Base-by-base conservation (phyloP, 805 yeast species). In the Candida pini region DNA sequence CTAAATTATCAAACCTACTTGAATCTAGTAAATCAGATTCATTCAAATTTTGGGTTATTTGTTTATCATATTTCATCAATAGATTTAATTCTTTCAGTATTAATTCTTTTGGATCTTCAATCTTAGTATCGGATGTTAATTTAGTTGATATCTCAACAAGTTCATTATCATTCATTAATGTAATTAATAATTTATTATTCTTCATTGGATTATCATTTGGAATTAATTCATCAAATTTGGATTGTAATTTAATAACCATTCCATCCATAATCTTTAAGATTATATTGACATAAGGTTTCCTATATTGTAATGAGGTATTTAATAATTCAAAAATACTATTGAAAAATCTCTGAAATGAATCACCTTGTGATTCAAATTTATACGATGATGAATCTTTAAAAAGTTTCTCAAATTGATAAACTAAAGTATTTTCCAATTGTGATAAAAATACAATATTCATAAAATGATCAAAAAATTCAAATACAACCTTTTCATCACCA, bases 391-490 rank as follows among this genome's bases (percentile, higher is more conserved):
- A 44, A 16, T 57, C 60, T 34, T 64, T 61, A 47, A 71, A 60
- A 18, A 66, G 58, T 14, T 64, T 69, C 8, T 69, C 68, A 48
- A 82, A 81, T 10, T 76, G 67, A 23, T 57, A 49, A 21, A 68
- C 62, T 15, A 87, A 60, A 1, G 78, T 71, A 23, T 67, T 70
- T 31, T 76, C 76, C 12, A 88, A 63, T 28, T 76, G 74, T 1
- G 87, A 77, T 30, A 82, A 64, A 48, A 81, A 87, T 4, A 76
- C 69, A 8, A 62, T 58, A 28, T 64, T 66, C 86, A 89, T 78
- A 45, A 81, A 82, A 4, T 67, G 66, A 19, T 69, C 68, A 53
- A 85, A 77, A 52, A 85, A 81, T 6, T 48, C 48, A 16, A 66
- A 36, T 6, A 56, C 51, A 13, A 45, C 44, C 2, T 46, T 41